Evolutionary conservation across 805 yeast genomes (phyloP).

Genomic region (Hanseniaspora taiwanica): DNA sequence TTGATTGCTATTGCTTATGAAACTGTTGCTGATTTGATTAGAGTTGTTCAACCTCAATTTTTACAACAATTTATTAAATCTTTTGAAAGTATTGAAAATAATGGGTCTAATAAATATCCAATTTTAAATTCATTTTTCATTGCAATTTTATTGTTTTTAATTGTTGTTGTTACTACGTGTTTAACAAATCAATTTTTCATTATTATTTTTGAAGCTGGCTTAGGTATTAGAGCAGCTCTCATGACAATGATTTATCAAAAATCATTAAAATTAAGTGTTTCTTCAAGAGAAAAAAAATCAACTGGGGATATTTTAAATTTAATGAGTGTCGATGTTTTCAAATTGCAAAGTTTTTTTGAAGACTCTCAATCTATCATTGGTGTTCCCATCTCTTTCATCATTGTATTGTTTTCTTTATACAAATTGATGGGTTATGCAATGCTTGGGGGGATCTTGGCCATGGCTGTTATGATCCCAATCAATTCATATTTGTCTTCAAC

Average conservation of each 20-base stretch:
- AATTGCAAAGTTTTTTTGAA: conserved; percentile 47
- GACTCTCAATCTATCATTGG: conserved; percentile 42
- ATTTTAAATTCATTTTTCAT: conserved; percentile 48
- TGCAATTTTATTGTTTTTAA: conserved; percentile 48
- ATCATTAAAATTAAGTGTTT: conserved; percentile 53
- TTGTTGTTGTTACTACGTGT: conserved; percentile 47
- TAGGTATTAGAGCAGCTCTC: conserved; percentile 52
- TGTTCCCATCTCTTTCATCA: conserved; percentile 42
- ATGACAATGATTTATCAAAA: conserved; percentile 59
- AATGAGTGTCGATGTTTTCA: conserved; percentile 61
- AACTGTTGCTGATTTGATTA: conserved; percentile 25
- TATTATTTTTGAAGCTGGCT: conserved; percentile 43
- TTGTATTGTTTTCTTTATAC: conserved; percentile 42
- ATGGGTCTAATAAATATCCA: conserved; percentile 28
- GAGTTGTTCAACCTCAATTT: conserved; percentile 45
- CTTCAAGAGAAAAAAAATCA: conserved; percentile 43
- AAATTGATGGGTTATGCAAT: conserved; percentile 45
- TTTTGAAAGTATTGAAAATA: conserved; percentile 21
- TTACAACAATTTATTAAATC: conserved; percentile 35
- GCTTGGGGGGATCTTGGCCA: conserved; percentile 40
- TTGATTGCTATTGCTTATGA: conserved; percentile 25
- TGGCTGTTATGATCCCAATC: conserved; percentile 44
- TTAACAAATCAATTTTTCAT: conserved; percentile 58
- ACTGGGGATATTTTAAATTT: conserved; percentile 74
- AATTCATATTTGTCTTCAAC: conserved; percentile 35